A percentile compares a stretch with the other conserved stretches of the same genome.
Conservation (phyloP, 2,329 filamentous ascomycete genomes). For the Chaetothyriales sp. region DNA sequence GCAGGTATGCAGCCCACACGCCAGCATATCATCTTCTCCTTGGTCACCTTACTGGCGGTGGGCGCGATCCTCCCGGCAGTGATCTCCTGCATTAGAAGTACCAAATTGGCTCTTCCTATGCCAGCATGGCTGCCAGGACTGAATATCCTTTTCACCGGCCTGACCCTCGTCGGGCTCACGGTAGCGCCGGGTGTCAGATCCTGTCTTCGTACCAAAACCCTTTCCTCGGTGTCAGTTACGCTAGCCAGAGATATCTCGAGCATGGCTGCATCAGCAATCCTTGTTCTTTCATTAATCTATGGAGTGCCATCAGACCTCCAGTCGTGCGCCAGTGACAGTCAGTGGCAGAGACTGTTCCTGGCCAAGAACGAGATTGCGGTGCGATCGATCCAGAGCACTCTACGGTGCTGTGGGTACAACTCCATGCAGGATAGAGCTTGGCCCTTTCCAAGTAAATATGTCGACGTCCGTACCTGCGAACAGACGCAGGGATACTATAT, state of each 20-base stretch:
- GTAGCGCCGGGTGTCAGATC: background rate
- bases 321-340: constrained; percentile 21
- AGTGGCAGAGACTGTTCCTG: constrained; percentile 23
- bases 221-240: background rate
- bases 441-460: constrained; percentile 24
- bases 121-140: background rate
- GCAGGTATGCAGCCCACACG: background rate
- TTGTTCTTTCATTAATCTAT: constrained; percentile 22
- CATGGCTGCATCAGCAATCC: constrained; percentile 20
- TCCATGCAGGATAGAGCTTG: constrained; percentile 26
- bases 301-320: constrained; percentile 19
- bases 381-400: constrained; percentile 22
- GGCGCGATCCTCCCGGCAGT: background rate
- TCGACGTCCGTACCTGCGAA: constrained; percentile 23
- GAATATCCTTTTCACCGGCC: background rate
- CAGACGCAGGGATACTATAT: constrained; percentile 21
- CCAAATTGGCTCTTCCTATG: background rate
- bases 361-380: constrained; percentile 22
- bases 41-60: background rate
- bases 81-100: background rate
- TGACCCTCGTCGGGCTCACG: background rate
- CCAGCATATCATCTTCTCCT: background rate
- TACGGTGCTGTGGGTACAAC: constrained; percentile 25
- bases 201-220: background rate
- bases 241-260: constrained; percentile 10